Evolutionary conservation across 1,284 basidiomycete species (phyloP).

Genomic region (Ceratobasidium sp.): DNA sequence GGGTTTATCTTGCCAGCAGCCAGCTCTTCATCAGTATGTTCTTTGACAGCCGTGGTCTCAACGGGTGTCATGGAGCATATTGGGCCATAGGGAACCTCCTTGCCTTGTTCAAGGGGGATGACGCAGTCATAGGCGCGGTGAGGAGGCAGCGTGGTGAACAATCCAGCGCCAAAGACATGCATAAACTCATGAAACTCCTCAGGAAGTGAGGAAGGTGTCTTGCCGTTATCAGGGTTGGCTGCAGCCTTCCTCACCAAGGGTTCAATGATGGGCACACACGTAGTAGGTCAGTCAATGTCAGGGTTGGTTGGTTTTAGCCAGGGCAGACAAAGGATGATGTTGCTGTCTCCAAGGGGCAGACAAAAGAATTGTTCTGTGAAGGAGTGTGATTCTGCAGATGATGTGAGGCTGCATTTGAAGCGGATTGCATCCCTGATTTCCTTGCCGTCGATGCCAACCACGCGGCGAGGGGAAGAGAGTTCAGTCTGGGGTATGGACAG

Average conservation of each 20-base stretch:
- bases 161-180: neutral
- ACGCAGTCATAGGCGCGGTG: neutral
- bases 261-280: neutral
- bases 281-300: neutral
- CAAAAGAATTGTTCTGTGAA: neutral
- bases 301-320: neutral
- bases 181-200: neutral
- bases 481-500: neutral
- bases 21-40: constrained; percentile 2
- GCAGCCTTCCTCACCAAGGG: neutral
- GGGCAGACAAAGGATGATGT: neutral
- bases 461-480: neutral
- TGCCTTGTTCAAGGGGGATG: neutral
- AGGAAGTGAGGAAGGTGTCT: neutral
- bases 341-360: neutral
- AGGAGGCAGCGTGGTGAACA: neutral
- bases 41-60: neutral
- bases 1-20: neutral
- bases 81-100: neutral
- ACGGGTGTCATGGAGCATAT: neutral
- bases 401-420: neutral
- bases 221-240: too few relatives aligned
- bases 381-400: neutral
- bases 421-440: neutral
- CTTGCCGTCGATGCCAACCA: neutral